Conservation (phyloP, 1,139 yeast genomes). For the Sugiyamaella pinicola region DNA sequence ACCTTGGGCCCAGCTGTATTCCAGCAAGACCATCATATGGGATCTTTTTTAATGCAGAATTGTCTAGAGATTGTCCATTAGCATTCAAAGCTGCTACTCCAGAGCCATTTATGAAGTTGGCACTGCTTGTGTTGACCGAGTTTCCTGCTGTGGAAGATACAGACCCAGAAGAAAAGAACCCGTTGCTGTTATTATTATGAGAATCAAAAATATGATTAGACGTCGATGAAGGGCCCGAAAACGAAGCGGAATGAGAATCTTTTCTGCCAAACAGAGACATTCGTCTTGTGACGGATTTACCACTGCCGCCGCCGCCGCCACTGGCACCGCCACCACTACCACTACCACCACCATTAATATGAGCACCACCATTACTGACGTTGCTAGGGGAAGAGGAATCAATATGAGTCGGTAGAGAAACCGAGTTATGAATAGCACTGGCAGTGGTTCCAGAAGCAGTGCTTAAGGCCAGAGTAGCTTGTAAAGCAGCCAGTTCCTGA, state of each 20-base stretch:
- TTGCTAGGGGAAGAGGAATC: slow-evolving; percentile 19
- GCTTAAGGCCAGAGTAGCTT: slow-evolving; percentile 24
- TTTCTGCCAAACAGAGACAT: slow-evolving; percentile 32
- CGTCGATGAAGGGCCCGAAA: slow-evolving; percentile 3
- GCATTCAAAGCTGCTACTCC: slow-evolving; percentile 1
- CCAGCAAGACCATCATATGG: slow-evolving; percentile 36
- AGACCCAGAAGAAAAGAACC: slow-evolving; percentile 8
- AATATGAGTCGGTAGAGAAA: slow-evolving; percentile 16
- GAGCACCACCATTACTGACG: neutral
- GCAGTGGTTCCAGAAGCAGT: slow-evolving; percentile 29
- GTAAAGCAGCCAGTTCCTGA: slow-evolving; percentile 22
- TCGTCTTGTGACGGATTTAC: slow-evolving; percentile 24
- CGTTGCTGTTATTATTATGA: slow-evolving; percentile 5
- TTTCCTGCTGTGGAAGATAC: slow-evolving; percentile 1
- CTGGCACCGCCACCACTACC: neutral
- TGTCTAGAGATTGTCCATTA: slow-evolving; percentile 19
- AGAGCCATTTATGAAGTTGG: neutral
- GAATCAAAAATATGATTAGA: neutral
- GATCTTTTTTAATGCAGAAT: slow-evolving; percentile 21
- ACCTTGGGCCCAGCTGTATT: slow-evolving; percentile 38
- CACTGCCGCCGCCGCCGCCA: slow-evolving; percentile 6
- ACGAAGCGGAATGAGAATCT: slow-evolving; percentile 20
- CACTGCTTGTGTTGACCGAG: neutral
- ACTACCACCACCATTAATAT: neutral
- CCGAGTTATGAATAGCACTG: slow-evolving; percentile 22